A percentile compares a stretch with the other conserved stretches of the same genome.
Evolutionary conservation across 164 flowering plant genomes (phyloP).

Genomic region (Aristolochia contorta): DNA sequence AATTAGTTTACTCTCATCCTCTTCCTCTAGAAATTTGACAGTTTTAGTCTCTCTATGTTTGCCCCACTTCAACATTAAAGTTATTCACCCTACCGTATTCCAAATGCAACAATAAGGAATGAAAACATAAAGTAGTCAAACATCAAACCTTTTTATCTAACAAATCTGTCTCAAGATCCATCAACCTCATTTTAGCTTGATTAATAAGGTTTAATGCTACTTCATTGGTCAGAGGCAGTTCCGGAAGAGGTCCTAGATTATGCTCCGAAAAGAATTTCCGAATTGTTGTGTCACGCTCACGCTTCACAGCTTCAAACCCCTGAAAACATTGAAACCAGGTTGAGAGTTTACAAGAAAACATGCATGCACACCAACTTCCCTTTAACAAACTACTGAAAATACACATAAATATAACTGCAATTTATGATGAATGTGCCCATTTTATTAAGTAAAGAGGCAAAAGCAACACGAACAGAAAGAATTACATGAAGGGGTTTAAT

Average conservation of each 20-base stretch:
- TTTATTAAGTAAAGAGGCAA: too few relatives aligned
- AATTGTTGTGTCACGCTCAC: conserved; percentile 57
- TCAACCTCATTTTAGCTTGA: conserved; percentile 46
- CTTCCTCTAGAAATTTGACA: too few relatives aligned
- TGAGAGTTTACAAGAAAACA: neutral
- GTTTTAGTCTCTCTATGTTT: too few relatives aligned
- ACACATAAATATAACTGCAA: too few relatives aligned
- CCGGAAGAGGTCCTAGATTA: conserved; percentile 64
- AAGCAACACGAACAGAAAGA: too few relatives aligned
- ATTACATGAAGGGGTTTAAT: too few relatives aligned
- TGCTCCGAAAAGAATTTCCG: conserved; percentile 47
- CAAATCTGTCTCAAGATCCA: conserved; percentile 58
- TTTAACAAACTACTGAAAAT: too few relatives aligned
- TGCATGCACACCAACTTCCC: neutral
- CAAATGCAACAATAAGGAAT: neutral
- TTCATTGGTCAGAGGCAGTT: conserved; percentile 54
- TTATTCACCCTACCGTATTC: too few relatives aligned
- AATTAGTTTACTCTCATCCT: too few relatives aligned
- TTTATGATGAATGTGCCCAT: too few relatives aligned
- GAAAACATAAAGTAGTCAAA: conserved; percentile 7
- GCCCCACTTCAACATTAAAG: too few relatives aligned
- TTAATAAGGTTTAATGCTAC: conserved; percentile 46
- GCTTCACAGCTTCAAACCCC: conserved; percentile 51
- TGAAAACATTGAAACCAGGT: conserved; percentile 15
- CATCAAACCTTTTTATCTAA: conserved; percentile 68